Evolutionary conservation across 1,284 basidiomycete genomes (phyloP), one percentile per base, ranked within the genome.

Genomic region (Pyrrhoderma lamaoense): DNA sequence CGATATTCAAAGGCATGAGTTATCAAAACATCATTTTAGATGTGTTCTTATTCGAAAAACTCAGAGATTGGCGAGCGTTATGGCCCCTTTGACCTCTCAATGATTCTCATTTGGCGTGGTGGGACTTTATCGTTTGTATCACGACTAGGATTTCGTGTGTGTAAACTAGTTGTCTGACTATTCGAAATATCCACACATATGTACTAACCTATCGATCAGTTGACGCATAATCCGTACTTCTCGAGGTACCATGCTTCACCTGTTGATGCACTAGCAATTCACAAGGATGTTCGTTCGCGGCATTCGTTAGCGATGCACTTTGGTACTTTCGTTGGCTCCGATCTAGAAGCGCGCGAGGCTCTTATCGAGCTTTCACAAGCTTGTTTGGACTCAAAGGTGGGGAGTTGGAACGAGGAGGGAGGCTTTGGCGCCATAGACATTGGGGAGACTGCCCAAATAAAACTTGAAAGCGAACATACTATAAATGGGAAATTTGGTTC

Each of bases 241-340:
- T 59, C 56, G 8, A 60, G 61, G 2, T 51, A 63, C 31, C 64
- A 65, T 45, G 62, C 63, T 2, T 63, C 63, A 5, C 64, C 64
- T 9, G 59, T 58, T 43, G 62, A 65, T 45, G 64, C 64, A 14
- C 55, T 65, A n/a, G 51, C 54, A n/a, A 56, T 65, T 2, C 58
- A 61, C 16, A 42, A 44, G 42, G 67, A 64, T 47, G 59, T 70
- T 16, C 61, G 62, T n/a, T 59, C 67, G 3, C 61, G 63, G 0
- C 67, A 68, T 52, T 57, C 63, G n/a, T 59, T 70, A 11, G 69
- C 61, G 11, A 70, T 70, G 67, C 68, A 70, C 49, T 69, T 70
- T 55, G 69, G 60, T 13, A 71, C 69, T 16, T 70, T 70, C 53
- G 65, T 64, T 5, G 69, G 69, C 1, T 62, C 58, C 25, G 66